Base-by-base conservation (phyloP, 495 filamentous ascomycete genomes). In the Neurospora sp. region DNA sequence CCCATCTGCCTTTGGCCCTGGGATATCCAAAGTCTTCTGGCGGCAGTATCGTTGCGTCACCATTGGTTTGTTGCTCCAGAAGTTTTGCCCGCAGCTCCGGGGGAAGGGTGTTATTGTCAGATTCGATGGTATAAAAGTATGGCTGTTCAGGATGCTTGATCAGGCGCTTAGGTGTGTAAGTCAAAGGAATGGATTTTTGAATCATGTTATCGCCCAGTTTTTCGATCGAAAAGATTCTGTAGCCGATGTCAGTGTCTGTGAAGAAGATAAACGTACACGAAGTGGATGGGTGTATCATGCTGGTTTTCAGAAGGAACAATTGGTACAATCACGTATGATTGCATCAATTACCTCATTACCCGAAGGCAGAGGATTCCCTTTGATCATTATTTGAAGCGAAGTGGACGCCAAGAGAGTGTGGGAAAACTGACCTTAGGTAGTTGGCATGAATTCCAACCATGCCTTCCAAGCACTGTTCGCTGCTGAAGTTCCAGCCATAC, bases 371-470 rank as follows among this genome's bases (percentile, higher is more conserved):
- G 83, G 82, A 80, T 81, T 84, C 83, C 81, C 79, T 79, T 83
- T 83, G 86, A 81, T 95, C 92, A 93, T 97, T 91, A 94, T 88
- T 12, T 79, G 79, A 75, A 76, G 72, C 74, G 39, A 20, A 76
- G 82, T 79, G 77, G 77, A 75, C 70, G 45, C 70, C 71, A 61
- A 69, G 69, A 72, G 75, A 44, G 72, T 72, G 53, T 7, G 22
- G 71, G 42, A n/a, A 39, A 69, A 89, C 93, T 81, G 88, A 96
- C 94, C 93, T 85, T 22, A 99, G 85, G 80, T 92, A 96, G 78
- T 94, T 90, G 38, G 90, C 93, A 81, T 97, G 92, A 70, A 99
- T 95, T 70, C 94, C 94, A 42, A 98, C 94, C 91, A 99, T 94
- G 31, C 96, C 95, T 82, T 97, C 94, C 16, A 90, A 86, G 75